Percentiles rank a stretch among this genome's conserved stretches.
These are phyloP conservation scores for Candida ulmi DNA, from an alignment of 805 yeast genomes.

Conservation along the genomic window DNA sequence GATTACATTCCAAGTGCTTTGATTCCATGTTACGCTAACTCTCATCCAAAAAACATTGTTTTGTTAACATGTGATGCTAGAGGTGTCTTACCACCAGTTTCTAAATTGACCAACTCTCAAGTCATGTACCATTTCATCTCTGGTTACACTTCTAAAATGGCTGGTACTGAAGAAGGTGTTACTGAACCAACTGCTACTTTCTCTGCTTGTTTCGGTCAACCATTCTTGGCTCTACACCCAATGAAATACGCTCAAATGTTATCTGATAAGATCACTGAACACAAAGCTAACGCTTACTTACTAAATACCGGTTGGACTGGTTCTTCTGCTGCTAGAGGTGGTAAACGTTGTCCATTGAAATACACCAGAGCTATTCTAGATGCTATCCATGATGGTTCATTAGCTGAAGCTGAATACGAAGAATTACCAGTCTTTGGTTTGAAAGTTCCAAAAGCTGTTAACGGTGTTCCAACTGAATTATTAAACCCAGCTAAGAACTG, in stretches of 20 bases:
- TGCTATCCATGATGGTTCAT: slow-evolving; percentile 87
- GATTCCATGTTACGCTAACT: slow-evolving; percentile 86
- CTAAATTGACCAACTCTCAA: slow-evolving; percentile 88
- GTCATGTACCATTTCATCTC: slow-evolving; percentile 99
- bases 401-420: slow-evolving; percentile 77
- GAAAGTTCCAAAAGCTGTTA: slow-evolving; percentile 75
- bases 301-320: slow-evolving; percentile 99
- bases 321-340: slow-evolving; percentile 85
- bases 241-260: slow-evolving; percentile 96
- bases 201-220: slow-evolving; percentile 99
- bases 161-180: slow-evolving; percentile 98
- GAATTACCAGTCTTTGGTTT: slow-evolving; percentile 81
- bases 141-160: slow-evolving; percentile 99
- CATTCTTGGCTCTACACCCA: slow-evolving; percentile 96
- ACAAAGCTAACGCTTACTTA: slow-evolving; percentile 92
- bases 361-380: slow-evolving; percentile 96
- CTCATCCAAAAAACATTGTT: slow-evolving; percentile 89
- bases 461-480: slow-evolving; percentile 71
- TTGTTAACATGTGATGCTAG: slow-evolving; percentile 96
- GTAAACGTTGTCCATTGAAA: slow-evolving; percentile 95
- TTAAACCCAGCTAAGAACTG: slow-evolving; percentile 85
- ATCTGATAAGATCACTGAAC: slow-evolving; percentile 84
- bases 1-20: slow-evolving; percentile 94
- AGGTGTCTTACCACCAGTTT: slow-evolving; percentile 96
- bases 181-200: slow-evolving; percentile 98